These are phyloP conservation scores for Cladosporium sp. DNA, from an alignment of 2,329 filamentous ascomycete genomes.

Conservation along the genomic window DNA sequence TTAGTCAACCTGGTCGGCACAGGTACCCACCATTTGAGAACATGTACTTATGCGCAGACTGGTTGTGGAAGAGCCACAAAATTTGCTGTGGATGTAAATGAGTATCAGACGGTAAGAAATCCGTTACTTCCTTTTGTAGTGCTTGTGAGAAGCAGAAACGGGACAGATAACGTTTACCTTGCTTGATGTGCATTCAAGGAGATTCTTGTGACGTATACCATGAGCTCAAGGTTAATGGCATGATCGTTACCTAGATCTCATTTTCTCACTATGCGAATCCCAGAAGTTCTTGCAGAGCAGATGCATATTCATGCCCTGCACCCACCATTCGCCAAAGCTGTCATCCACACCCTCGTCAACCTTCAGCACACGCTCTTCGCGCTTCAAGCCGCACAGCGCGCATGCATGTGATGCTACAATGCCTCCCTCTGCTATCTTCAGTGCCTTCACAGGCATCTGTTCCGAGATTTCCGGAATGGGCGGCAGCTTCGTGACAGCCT, in stretches of 20 bases:
- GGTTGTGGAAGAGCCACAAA: too few relatives aligned
- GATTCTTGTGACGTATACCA: too few relatives aligned
- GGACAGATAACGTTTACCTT: too few relatives aligned
- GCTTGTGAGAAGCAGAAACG: too few relatives aligned
- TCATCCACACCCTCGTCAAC: constrained; percentile 77
- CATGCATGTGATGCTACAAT: constrained; percentile 71
- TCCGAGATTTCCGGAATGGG: constrained; percentile 67
- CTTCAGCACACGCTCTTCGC: constrained; percentile 75
- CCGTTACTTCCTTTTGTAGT: too few relatives aligned
- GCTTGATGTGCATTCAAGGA: too few relatives aligned
- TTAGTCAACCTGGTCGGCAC: too few relatives aligned
- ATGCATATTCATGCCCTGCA: constrained; percentile 58
- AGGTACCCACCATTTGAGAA: too few relatives aligned
- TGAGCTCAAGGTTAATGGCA: background rate
- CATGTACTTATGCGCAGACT: too few relatives aligned
- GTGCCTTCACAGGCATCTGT: constrained; percentile 62
- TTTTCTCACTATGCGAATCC: constrained; percentile 66
- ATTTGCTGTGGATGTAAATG: too few relatives aligned
- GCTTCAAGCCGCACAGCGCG: constrained; percentile 79
- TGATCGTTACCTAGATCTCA: constrained; percentile 59
- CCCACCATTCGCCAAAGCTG: constrained; percentile 96
- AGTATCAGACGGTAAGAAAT: too few relatives aligned
- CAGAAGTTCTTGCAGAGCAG: constrained; percentile 75
- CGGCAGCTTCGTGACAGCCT: constrained; percentile 21
- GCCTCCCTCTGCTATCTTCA: constrained; percentile 60